Evolutionary conservation across 169 alveolate species (phyloP), one percentile per base, ranked within the genome.

Genomic region (Eimeria nieschulzi): DNA sequence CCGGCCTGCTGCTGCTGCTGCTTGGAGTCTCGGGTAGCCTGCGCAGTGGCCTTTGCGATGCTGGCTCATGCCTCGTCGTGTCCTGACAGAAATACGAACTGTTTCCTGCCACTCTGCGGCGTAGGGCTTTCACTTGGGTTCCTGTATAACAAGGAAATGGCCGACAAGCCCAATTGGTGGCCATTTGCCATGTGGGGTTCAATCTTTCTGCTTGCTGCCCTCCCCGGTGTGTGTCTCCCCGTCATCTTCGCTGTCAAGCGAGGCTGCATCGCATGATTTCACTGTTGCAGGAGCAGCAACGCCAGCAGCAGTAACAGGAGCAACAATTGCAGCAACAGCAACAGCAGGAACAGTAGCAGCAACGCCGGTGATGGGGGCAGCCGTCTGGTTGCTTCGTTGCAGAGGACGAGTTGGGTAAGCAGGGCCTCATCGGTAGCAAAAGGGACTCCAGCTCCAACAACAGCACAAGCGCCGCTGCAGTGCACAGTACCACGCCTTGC

Each of bases 111-210:
- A n/a, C 53, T 53, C 53, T 68, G 71, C 59, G 64, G 26, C 39
- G 64, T 95, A 92, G 97, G 97, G 9, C 64, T 95, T 66, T 93
- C 96, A 61, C 63, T 96, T 64, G 97, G 97, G 39, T 56, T 96
- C 54, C 72, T 96, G 63, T 95, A 91, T 66, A 96, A 96, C 93
- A 75, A 66, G 64, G 92, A 93, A 56, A 92, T 96, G 95, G 93
- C 80, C 70, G 93, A 94, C 39, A 96, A 96, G 68, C 97, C 97
- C 15, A 64, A 79, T 56, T 96, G 97, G 97, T 96, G 95, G 83
- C 21, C 76, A 7, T 75, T 75, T 33, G 76, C 84, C 15, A 61
- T 33, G 17, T 76, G 83, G 82, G 82, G 68, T 9, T 72, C 93
- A 61, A 64, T 90, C 19, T 59, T 39, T 33, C 5, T 63, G 66